Percentiles rank a stretch among this genome's conserved stretches.
Conservation (phyloP, 352 stramenopile species). For the Phytopythium mirpurense region DNA sequence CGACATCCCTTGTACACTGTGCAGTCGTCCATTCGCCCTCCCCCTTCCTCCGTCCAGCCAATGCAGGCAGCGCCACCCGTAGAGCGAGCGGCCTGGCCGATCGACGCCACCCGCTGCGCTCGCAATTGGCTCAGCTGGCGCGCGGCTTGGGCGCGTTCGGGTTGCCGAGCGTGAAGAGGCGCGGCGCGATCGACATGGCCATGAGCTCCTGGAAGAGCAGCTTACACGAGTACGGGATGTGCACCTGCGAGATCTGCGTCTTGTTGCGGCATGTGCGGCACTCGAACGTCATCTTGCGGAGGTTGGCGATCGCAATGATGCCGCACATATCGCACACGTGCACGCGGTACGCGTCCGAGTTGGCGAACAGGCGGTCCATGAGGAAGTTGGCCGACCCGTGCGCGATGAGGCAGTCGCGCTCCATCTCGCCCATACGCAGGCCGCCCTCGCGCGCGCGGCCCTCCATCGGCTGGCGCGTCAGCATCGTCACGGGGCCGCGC, state of each 20-base stretch:
- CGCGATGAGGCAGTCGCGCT: slow-evolving; percentile 99
- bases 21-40: not conserved
- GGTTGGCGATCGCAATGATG: slow-evolving; percentile 98
- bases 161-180: slow-evolving; percentile 94
- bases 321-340: slow-evolving; percentile 99
- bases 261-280: slow-evolving; percentile 94
- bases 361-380: slow-evolving; percentile 98
- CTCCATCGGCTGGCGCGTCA: slow-evolving; percentile 99
- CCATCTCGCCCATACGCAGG: slow-evolving; percentile 99
- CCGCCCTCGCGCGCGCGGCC: slow-evolving; percentile 97
- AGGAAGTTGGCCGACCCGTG: slow-evolving; percentile 99
- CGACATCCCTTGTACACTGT: not conserved
- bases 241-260: slow-evolving; percentile 93
- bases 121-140: slow-evolving; percentile 11
- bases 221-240: slow-evolving; percentile 99
- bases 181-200: slow-evolving; percentile 99
- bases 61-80: not conserved
- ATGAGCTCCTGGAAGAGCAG: slow-evolving; percentile 99
- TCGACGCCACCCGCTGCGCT: not conserved
- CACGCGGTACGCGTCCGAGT: slow-evolving; percentile 98
- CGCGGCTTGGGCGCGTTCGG: slow-evolving; percentile 58
- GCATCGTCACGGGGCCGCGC: slow-evolving; percentile 94
- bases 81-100: not conserved
- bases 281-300: slow-evolving; percentile 99
- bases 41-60: not conserved